Evolutionary conservation across 345 rosid genomes (phyloP).

Genomic region (Salix caprea): DNA sequence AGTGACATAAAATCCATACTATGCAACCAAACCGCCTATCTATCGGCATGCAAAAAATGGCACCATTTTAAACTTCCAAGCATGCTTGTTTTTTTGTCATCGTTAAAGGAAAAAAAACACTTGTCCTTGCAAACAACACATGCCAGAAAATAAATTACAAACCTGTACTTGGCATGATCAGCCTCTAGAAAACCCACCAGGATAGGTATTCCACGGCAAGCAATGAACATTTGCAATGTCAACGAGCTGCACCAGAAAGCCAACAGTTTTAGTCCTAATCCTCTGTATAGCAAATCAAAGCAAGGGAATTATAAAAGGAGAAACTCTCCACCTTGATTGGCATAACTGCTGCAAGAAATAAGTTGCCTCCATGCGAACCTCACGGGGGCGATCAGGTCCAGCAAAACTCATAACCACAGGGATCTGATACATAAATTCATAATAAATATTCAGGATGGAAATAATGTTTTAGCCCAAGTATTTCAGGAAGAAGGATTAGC

Average conservation of each 20-base stretch:
- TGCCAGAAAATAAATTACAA: conserved; percentile 14
- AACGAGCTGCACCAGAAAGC: conserved; percentile 58
- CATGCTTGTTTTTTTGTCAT: background rate
- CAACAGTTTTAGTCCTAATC: conserved; percentile 24
- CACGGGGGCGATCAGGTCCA: conserved; percentile 73
- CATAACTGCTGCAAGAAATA: conserved; percentile 92
- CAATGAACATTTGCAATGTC: conserved; percentile 96
- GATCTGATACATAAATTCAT: conserved; percentile 44
- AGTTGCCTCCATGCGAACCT: conserved; percentile 93
- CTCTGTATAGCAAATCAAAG: conserved; percentile 4
- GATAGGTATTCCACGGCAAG: conserved; percentile 93
- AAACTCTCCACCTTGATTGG: conserved; percentile 67
- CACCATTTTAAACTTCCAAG: background rate
- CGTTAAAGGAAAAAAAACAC: background rate
- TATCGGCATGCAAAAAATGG: background rate
- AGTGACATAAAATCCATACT: background rate
- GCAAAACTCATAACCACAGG: conserved; percentile 79
- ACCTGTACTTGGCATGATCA: conserved; percentile 96
- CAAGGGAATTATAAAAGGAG: conserved; percentile 9
- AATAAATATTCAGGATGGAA: background rate
- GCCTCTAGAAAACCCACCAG: conserved; percentile 93
- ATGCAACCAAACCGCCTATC: background rate
- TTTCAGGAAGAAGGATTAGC: background rate
- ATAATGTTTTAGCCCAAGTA: background rate
- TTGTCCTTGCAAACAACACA: background rate